A percentile compares a stretch with the other conserved stretches of the same genome.
Conservation (phyloP, 306 rosid genomes). For the Hippophae rhamnoides region DNA sequence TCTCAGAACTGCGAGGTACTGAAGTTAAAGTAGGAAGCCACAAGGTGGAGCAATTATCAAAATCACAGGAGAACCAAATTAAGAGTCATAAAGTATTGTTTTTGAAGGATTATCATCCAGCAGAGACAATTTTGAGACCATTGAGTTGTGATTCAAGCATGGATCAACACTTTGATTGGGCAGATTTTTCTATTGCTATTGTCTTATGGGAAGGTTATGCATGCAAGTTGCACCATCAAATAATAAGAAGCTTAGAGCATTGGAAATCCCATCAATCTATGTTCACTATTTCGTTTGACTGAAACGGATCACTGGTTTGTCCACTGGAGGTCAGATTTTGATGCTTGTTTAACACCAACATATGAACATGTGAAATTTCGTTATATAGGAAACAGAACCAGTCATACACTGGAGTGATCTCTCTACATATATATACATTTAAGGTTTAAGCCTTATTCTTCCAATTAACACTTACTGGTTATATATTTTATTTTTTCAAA, state of each 20-base stretch:
- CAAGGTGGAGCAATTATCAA: conserved; percentile 32
- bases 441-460: no score
- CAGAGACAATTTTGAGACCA: conserved; percentile 27
- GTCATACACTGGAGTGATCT: no score
- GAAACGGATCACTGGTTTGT: neutral
- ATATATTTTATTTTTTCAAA: no score
- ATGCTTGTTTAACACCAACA: neutral
- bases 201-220: conserved; percentile 50
- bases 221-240: conserved; percentile 27
- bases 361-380: neutral
- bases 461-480: no score
- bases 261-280: conserved; percentile 63
- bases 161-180: conserved; percentile 34
- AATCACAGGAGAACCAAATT: conserved; percentile 27
- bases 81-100: conserved; percentile 32
- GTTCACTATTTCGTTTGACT: conserved; percentile 32
- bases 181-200: conserved; percentile 29
- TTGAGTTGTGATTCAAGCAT: conserved; percentile 16
- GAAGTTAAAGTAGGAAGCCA: conserved; percentile 14
- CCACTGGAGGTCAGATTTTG: neutral
- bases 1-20: conserved; percentile 26
- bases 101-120: conserved; percentile 35
- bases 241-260: conserved; percentile 35
- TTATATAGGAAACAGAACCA: no score
- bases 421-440: no score